These are phyloP conservation scores for Agrocybe pediades DNA, from an alignment of 768 basidiomycete genomes.

Conservation along the genomic window DNA sequence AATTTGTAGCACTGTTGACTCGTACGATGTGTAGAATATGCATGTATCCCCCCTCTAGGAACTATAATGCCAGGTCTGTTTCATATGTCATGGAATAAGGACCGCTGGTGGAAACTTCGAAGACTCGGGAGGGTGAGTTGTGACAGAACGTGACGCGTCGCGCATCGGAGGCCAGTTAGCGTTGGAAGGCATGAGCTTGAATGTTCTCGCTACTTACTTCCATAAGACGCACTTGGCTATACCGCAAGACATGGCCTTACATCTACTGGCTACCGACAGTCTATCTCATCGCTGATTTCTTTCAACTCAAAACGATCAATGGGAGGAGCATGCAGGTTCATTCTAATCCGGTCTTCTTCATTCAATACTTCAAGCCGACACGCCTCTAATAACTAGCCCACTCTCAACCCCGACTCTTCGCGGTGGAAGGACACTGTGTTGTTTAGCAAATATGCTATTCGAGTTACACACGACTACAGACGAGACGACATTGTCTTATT, in stretches of 20 bases:
- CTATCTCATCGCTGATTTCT: slow-evolving; percentile 51
- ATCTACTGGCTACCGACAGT: slow-evolving; percentile 63
- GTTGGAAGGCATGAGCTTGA: too few relatives aligned
- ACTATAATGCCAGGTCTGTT: too few relatives aligned
- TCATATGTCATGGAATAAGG: too few relatives aligned
- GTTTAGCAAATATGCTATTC: slow-evolving; percentile 55
- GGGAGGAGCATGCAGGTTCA: slow-evolving; percentile 79
- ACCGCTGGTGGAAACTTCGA: too few relatives aligned
- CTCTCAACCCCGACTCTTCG: slow-evolving; percentile 74
- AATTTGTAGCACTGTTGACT: too few relatives aligned
- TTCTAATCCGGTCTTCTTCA: not conserved
- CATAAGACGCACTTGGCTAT: not conserved
- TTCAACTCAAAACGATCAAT: slow-evolving; percentile 51
- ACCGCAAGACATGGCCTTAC: slow-evolving; percentile 21
- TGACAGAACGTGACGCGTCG: too few relatives aligned
- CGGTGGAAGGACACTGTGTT: slow-evolving; percentile 60
- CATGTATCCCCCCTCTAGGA: too few relatives aligned
- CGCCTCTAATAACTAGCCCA: slow-evolving; percentile 46
- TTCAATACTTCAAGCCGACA: slow-evolving; percentile 11
- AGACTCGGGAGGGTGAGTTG: too few relatives aligned
- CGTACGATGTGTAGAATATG: too few relatives aligned
- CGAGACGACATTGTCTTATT: slow-evolving; percentile 71
- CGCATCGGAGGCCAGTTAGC: too few relatives aligned
- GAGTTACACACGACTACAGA: slow-evolving; percentile 33
- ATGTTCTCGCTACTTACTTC: not conserved